Conservation (phyloP, 1,284 basidiomycete species). For the Earliella scabrosa region DNA sequence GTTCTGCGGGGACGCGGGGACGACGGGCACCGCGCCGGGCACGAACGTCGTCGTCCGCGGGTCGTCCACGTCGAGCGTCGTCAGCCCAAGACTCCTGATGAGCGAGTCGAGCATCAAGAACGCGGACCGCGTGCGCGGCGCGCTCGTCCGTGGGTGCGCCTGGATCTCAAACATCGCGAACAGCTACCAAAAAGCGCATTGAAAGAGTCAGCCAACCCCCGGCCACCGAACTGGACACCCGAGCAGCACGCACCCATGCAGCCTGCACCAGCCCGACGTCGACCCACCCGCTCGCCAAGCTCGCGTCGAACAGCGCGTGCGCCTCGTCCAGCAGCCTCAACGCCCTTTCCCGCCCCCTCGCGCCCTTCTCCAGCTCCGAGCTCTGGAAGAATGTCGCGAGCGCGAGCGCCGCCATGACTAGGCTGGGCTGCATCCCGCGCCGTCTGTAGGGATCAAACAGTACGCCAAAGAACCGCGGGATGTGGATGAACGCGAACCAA, state of each 20-base stretch:
- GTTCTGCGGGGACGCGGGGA: conserved; percentile 21
- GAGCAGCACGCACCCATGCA: conserved; percentile 59
- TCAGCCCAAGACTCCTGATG: conserved; percentile 62
- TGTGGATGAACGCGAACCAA: conserved; percentile 74
- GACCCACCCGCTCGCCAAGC: conserved; percentile 67
- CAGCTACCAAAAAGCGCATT: conserved; percentile 45
- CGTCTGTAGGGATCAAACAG: conserved; percentile 57
- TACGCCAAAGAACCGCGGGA: conserved; percentile 66
- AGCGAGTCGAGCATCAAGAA: conserved; percentile 67
- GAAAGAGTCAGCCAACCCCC: too few relatives aligned
- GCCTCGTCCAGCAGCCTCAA: conserved; percentile 65
- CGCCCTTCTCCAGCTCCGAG: conserved; percentile 52
- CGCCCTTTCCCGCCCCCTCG: conserved; percentile 53
- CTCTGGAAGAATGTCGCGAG: conserved; percentile 72
- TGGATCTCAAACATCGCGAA: conserved; percentile 73
- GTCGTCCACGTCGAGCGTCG: conserved; percentile 47
- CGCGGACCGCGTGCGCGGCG: conserved; percentile 55
- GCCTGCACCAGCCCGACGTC: conserved; percentile 73
- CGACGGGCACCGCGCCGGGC: conserved; percentile 13
- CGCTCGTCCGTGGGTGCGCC: conserved; percentile 61
- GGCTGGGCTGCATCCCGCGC: conserved; percentile 64
- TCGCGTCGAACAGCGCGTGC: conserved; percentile 69
- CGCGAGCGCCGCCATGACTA: conserved; percentile 64
- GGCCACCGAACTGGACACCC: too few relatives aligned
- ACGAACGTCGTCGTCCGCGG: conserved; percentile 48